Base-by-base conservation (phyloP, 1,139 yeast genomes). In the Candida sojae region DNA sequence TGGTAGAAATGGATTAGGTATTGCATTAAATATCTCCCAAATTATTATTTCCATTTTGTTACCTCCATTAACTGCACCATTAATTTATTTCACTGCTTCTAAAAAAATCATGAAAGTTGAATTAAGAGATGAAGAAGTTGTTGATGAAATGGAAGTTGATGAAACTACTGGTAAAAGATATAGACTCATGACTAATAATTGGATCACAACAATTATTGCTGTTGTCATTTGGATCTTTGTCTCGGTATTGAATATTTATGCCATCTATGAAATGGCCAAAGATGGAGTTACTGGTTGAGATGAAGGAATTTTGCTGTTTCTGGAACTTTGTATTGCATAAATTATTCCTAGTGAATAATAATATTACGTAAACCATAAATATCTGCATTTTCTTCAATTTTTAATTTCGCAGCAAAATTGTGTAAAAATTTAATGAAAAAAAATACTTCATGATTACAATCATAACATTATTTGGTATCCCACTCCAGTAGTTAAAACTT, bases 51-150 rank as follows among this genome's bases (percentile, higher is more conserved):
- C 93, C 1, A 76, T 88, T 45, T 71, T 87, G 43, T 71, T 88
- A 50, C 95, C 96, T 3, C 82, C 88, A 51, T 70, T 88, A 38
- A 82, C 88, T 11, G 91, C 92, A 2, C 96, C 96, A 4, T 71
- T 88, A 62, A 82, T 88, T 45, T 88, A 82, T 61, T 83, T 88
- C 62, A 88, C 96, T 1, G 80, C 87, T 53, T 73, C 71, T 37
- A 82, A 79, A 57, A 69, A 75, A 25, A 74, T 83, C 44, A 88
- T 88, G 96, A 71, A 66, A 46, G 79, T 82, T 6, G 75, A 73
- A 51, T 61, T 73, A 8, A 57, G 64, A 1, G 52, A 47, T 10
- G 47, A 50, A 30, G 53, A 45, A 11, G 48, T 46, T 13, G 49
- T 44, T 2, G 54, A 43, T 40, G 46, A 46, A 40, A 48, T 48